Percentiles rank a stretch among this genome's conserved stretches.
Conservation (phyloP, 2,329 filamentous ascomycete species). For the Chalara sp. region DNA sequence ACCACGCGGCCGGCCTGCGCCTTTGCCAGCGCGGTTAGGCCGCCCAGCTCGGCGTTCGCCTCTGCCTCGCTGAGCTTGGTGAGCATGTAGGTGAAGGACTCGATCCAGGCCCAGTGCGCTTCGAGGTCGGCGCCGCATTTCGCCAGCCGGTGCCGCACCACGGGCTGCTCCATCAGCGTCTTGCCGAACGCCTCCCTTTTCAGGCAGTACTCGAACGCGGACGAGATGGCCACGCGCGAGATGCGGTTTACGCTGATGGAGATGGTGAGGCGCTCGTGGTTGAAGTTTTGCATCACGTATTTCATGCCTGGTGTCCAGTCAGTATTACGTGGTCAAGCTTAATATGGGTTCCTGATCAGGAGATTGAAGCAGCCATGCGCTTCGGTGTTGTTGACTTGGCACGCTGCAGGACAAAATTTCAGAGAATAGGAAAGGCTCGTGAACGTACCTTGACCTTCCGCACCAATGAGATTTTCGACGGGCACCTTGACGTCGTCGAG, state of each 20-base stretch:
- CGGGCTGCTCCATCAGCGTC: slow-evolving; percentile 65
- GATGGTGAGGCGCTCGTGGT: slow-evolving; percentile 67
- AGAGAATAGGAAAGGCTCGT: too few relatives aligned
- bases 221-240: slow-evolving; percentile 50
- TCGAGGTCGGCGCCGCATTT: slow-evolving; percentile 64
- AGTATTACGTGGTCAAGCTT: background rate
- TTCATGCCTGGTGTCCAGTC: slow-evolving; percentile 40
- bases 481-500: slow-evolving; percentile 56
- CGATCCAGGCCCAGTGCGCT: slow-evolving; percentile 65
- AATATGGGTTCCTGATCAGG: background rate
- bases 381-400: slow-evolving; percentile 41
- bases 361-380: background rate
- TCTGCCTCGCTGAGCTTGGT: slow-evolving; percentile 50
- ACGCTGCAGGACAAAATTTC: slow-evolving; percentile 37
- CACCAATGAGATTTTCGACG: slow-evolving; percentile 56
- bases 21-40: slow-evolving; percentile 65
- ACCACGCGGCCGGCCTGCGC: slow-evolving; percentile 66
- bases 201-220: slow-evolving; percentile 56
- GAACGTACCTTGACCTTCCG: slow-evolving; percentile 48
- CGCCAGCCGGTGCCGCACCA: slow-evolving; percentile 66
- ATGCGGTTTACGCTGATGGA: slow-evolving; percentile 57
- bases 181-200: slow-evolving; percentile 64
- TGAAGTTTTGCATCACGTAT: slow-evolving; percentile 75
- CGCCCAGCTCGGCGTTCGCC: slow-evolving; percentile 60
- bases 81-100: slow-evolving; percentile 64